Conservation (phyloP, 495 filamentous ascomycete genomes). For the Neurospora tetrasperma region DNA sequence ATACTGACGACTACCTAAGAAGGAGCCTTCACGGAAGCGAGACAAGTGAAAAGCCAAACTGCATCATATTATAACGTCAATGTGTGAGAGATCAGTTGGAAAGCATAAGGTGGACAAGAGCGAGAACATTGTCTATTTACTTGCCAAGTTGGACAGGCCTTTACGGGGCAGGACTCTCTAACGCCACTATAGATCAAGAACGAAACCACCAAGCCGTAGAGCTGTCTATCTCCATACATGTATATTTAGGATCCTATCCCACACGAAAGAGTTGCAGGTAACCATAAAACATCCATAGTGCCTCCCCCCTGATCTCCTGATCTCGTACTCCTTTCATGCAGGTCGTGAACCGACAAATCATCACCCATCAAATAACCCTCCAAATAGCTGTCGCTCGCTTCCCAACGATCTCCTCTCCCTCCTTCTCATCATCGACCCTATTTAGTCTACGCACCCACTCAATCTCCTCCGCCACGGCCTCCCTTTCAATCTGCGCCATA, state of each 20-base stretch:
- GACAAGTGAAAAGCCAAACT: too few relatives aligned
- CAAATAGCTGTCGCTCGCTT: slow-evolving; percentile 25
- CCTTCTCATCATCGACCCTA: slow-evolving; percentile 13
- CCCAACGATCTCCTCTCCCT: neutral
- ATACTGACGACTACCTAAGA: too few relatives aligned
- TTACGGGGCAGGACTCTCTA: too few relatives aligned
- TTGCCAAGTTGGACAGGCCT: too few relatives aligned
- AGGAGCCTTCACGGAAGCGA: too few relatives aligned
- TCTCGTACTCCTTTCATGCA: neutral
- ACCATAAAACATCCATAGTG: neutral
- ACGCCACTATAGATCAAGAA: too few relatives aligned
- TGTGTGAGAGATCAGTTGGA: too few relatives aligned
- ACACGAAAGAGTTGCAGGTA: neutral
- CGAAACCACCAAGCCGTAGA: neutral
- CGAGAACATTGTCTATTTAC: too few relatives aligned
- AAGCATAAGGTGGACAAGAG: too few relatives aligned
- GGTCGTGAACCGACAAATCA: neutral
- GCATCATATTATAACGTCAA: too few relatives aligned
- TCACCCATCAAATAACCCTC: slow-evolving; percentile 15
- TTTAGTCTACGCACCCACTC: slow-evolving; percentile 41
- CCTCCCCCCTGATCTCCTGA: neutral
- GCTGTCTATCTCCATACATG: neutral
- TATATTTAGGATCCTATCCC: neutral
- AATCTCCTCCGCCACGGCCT: slow-evolving; percentile 32
- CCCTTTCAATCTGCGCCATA: slow-evolving; percentile 40